phyloP scores from a whole-genome alignment of 106 monocot species.

The Vanilla planifolia region DNA sequence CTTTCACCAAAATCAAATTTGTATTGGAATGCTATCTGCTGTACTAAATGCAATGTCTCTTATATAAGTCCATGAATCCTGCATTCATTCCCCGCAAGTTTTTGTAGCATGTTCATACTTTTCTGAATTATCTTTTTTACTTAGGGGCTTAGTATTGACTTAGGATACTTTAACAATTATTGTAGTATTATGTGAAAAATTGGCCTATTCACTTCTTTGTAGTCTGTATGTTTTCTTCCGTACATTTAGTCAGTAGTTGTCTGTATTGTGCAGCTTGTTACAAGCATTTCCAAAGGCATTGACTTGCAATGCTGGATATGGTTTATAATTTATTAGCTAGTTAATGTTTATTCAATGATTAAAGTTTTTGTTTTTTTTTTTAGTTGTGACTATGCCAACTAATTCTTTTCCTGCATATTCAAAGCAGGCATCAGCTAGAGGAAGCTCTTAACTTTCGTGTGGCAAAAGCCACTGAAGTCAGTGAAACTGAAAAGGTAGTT shows the following conservation, averaged over 20 bases:
- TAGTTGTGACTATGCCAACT: background rate
- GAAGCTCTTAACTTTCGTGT: conserved; percentile 81
- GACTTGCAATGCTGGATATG: background rate
- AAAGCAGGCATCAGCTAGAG: conserved; percentile 70
- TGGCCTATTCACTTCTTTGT: too few relatives aligned
- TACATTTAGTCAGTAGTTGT: background rate
- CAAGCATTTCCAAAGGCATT: background rate
- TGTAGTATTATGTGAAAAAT: too few relatives aligned
- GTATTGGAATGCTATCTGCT: background rate
- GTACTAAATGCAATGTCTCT: background rate
- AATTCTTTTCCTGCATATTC: conserved; percentile 7
- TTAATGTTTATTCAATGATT: background rate
- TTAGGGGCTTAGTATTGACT: background rate
- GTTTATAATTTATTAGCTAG: background rate
- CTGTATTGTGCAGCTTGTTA: background rate
- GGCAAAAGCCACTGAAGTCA: conserved; percentile 66
- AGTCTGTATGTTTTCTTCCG: background rate
- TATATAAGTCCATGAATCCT: background rate
- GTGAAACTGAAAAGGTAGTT: conserved; percentile 68
- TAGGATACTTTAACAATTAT: too few relatives aligned
- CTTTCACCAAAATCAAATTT: background rate
- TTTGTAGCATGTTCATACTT: background rate
- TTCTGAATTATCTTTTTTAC: background rate
- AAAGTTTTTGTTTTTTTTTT: background rate
- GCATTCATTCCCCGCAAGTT: background rate